Evolutionary conservation across 331 rosid genomes (phyloP).

Genomic region (Malus hybrid): DNA sequence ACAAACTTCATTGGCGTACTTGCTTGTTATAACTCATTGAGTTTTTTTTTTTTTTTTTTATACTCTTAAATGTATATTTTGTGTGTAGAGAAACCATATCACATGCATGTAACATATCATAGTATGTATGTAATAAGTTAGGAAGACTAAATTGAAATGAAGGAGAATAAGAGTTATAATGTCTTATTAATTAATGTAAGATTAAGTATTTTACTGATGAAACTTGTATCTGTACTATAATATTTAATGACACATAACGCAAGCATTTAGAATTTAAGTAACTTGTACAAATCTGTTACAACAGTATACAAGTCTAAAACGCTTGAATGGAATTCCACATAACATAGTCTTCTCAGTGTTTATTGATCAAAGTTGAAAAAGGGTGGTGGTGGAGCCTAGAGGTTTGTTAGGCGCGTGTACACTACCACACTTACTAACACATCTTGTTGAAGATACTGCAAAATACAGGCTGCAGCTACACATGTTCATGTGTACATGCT

Average conservation of each 20-base stretch:
- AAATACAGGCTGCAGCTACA: slow-evolving; percentile 11
- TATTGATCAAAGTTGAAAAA: not conserved
- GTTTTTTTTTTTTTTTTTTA: not conserved
- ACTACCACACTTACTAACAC: slow-evolving; percentile 18
- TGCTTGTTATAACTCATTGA: not conserved
- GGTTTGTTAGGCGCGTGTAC: slow-evolving; percentile 21
- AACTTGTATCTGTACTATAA: not conserved
- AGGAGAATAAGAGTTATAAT: not conserved
- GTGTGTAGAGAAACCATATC: not conserved
- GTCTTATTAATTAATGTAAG: not conserved
- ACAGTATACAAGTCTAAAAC: not conserved
- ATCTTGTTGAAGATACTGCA: slow-evolving; percentile 17
- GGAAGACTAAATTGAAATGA: not conserved
- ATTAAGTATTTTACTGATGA: not conserved
- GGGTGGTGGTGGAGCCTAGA: slow-evolving; percentile 10
- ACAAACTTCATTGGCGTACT: not conserved
- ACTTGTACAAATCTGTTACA: not conserved
- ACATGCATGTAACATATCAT: not conserved
- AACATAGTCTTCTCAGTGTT: not conserved
- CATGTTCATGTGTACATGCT: not conserved
- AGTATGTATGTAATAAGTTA: not conserved
- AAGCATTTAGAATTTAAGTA: no score
- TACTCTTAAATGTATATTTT: no score
- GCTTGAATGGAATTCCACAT: not conserved
- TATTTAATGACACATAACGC: not conserved